Evolutionary conservation across 306 rosid species (phyloP), one percentile per base, ranked within the genome.

Genomic region (Lithocarpus polystachyus): DNA sequence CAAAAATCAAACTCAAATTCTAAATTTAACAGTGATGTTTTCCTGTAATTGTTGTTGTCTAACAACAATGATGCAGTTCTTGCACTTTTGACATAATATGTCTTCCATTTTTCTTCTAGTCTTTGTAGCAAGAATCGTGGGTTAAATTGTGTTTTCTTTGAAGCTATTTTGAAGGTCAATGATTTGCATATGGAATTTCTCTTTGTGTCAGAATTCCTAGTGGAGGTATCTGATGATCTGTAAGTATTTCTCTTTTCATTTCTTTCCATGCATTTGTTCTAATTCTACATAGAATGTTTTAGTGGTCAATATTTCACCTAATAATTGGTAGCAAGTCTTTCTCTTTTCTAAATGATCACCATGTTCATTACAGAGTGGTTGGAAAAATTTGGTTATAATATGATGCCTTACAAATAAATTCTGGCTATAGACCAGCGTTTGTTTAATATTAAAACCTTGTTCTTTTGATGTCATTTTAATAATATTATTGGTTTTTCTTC

Each of bases 181-280:
- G 93, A 91, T 87, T 81, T 94, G 89, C 97, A 94, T 82, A 92
- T 94, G 97, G 93, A 90, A 56, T 94, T 94, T 79, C 90, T 94
- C 17, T 94, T 87, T 61, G 77, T 88, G 84, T 94, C 98, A 57
- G 98, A 94, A 83, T 94, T 94, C 86, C 79, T 94, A 29, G 97
- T 94, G 80, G 98, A 94, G 83, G 84, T 94, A 81, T 88, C 97
- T 78, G 98, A 94, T 86, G 98, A 92, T 86, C 80, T 94, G 98
- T 94, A 81, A 89, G 97, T 85, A 59, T 72, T 56, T 48, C 59
- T 74, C 87, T 71, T 71, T 22, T 17, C 64, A 3, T 71, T 24
- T 24, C 55, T 19, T 70, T 26, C 67, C 23, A 73, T 35, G 28
- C 52, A 10, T 48, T 23, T 48, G 52, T 62, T 37, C 12, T 48